Evolutionary conservation across 2,329 filamentous ascomycete genomes (phyloP), one percentile per base, ranked within the genome.

Genomic region (Fusarium haematococcum): DNA sequence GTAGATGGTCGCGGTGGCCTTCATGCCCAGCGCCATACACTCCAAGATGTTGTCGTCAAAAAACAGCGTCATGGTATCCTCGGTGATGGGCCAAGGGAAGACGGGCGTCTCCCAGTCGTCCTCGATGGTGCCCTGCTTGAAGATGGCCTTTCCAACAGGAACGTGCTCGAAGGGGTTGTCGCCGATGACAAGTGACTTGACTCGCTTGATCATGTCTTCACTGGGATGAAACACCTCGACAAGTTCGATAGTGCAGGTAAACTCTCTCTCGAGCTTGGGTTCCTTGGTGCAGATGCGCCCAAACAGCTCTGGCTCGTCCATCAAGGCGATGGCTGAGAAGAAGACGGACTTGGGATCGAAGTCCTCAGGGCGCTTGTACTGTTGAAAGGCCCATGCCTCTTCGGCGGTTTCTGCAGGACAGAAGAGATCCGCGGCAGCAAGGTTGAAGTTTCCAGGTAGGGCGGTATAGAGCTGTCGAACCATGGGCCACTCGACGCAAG

Each of bases 391-490:
- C 81, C 81, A 83, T 10, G 79, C 76, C 6, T 63, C 20, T 1
- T 82, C 67, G 6, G 80, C 69, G 13, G 33, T 27, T 0, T 78
- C 74, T 13, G 75, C 48, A 2, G 82, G 77, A 57, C 88, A 90
- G 77, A 94, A 94, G 0, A 97, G 85, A 11, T 88, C 89, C 2
- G 91, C 91, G 58, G 92, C 92, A 1, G 93, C 92, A n/a, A 87
- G 85, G 81, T 97, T 97, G 86, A 98, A 98, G 13, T 89, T 83
- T 1, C 95, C 95, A 0, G 95, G 95, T 7, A 97, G 85, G 3
- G 82, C 80, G 1, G 79, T 69, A 2, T 85, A 83, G 9, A 93
- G 84, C 32, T 87, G 79, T 7, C 86, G 83, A 39, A 92, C 86
- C 62, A 88, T 86, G 71, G 89, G 89, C 39, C 97, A 86, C 81